Percentiles rank a stretch among this genome's conserved stretches.
Evolutionary conservation across 345 rosid genomes (phyloP).

Genomic region (Bruguiera gymnorhiza): DNA sequence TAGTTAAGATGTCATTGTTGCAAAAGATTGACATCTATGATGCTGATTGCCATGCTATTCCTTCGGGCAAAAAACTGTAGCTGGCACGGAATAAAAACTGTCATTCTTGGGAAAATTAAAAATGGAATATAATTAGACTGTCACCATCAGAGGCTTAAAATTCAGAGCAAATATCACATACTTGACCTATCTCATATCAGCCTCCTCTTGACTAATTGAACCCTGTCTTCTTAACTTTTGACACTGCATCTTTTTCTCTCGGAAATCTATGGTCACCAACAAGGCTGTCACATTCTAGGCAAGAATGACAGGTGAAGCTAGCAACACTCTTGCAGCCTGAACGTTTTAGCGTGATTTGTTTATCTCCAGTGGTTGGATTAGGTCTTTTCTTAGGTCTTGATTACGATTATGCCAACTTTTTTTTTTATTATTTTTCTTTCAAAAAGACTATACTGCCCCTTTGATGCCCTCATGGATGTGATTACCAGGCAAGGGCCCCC

Average conservation of each 20-base stretch:
- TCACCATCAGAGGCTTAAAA: slow-evolving; percentile 15
- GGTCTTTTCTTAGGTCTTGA: slow-evolving; percentile 15
- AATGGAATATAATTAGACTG: slow-evolving; percentile 6
- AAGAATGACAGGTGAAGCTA: neutral
- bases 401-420: neutral
- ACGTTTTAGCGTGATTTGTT: neutral
- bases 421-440: neutral
- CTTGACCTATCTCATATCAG: neutral
- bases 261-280: neutral
- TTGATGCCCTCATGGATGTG: neutral
- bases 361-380: slow-evolving; percentile 15
- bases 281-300: neutral
- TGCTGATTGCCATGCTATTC: neutral
- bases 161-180: slow-evolving; percentile 1
- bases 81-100: slow-evolving; percentile 12
- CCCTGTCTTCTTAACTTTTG: too few relatives aligned
- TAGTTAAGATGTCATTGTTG: slow-evolving; percentile 37
- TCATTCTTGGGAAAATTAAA: slow-evolving; percentile 6
- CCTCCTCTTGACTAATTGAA: slow-evolving; percentile 1
- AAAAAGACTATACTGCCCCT: slow-evolving; percentile 5
- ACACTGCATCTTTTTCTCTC: neutral
- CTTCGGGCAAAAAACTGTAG: slow-evolving; percentile 3
- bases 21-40: slow-evolving; percentile 25
- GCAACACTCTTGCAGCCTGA: neutral
- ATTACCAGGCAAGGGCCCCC: neutral